Base-by-base conservation (phyloP, 768 basidiomycete genomes). In the Leccinum subtestaceum region DNA sequence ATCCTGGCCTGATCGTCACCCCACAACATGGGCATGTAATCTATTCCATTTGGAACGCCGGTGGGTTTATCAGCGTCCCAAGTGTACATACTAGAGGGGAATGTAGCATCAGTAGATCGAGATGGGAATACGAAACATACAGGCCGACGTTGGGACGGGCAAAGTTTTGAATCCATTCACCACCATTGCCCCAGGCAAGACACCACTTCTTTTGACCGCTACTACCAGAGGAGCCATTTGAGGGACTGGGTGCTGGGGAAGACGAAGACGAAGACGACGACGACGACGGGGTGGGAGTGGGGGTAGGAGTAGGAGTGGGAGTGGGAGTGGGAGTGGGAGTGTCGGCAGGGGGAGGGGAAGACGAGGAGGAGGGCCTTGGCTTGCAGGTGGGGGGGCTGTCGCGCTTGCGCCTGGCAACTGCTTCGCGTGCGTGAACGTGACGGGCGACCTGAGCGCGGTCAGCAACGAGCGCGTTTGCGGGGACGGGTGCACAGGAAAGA, bases 11-110 rank as follows among this genome's bases (percentile, higher is more conserved):
- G 40, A 5, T 43, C 40, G 10, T 19, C 55, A 58, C 88, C 86
- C 90, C 89, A 93, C 1, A 91, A 71, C 87, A 89, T 88, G 21
- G 87, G 81, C 36, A 81, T 75, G 63, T 70, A 82, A 1, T 77
- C 61, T 12, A 87, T 67, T 17, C 84, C 86, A 21, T 21, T 1
- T 2, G 43, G 79, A 3, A 67, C 19, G 0, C 64, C 62, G 15
- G 53, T 23, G 31, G 86, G 81, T 52, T 70, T 70, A 58, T 61
- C 66, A 6, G 84, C 76, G 31, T 76, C 74, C 93, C 93, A 95
- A 32, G 79, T 83, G 73, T 91, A 91, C 40, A 87, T 52, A 12
- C 80, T 81, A 53, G 43, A 9, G 1, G 43, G n/a, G 6, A 7
- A 36, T 0, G 19, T 58, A 43, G 50, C 19, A 52, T 51, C 34